Base-by-base conservation (phyloP, 768 basidiomycete genomes). In the Astraeus odoratus region DNA sequence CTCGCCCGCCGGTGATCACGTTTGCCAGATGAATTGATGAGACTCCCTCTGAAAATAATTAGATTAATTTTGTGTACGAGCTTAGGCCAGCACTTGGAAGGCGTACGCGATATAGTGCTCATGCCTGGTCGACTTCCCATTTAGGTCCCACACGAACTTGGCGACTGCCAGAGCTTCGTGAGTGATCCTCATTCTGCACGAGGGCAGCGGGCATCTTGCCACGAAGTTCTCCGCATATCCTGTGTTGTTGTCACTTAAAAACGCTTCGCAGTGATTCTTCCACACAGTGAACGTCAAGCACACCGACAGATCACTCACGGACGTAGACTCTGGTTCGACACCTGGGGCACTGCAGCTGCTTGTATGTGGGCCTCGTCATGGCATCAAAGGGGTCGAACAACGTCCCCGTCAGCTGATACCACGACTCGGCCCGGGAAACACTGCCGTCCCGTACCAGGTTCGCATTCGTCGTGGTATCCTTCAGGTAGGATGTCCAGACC, bases 221-320 rank as follows among this genome's bases (percentile, higher is more conserved):
- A 26, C 53, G 46, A 80, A 80, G 0, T 54, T 57, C 18, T 78
- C 76, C 0, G 72, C 55, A 42, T 77, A 80, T 0, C 79, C 79
- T 1, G 67, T 70, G 1, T 71, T 73, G 0, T 56, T 48, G 5
- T 52, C 54, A 4, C 59, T 70, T 43, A 72, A 49, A 29, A 71
- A 71, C 1, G 68, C 77, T 79, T 23, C 34, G 39, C n/a, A 40
- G 8, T 15, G n/a, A 20, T 42, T 39, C 30, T 12, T 4, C 34
- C 19, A 27, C 6, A 24, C 18, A 8, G 1, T 5, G 24, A 8
- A 13, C 22, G 16, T 40, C 22, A 18, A 43, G 19, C 30, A 23
- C 19, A 29, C 6, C 13, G 30, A 3, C 15, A 7, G 2, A 26
- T 13, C 25, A 59, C 71, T 56, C 54, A 71, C 70, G 61, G 24